Base-by-base conservation (phyloP, 78 protist genomes). In the Dictyostelium citrinum region DNA sequence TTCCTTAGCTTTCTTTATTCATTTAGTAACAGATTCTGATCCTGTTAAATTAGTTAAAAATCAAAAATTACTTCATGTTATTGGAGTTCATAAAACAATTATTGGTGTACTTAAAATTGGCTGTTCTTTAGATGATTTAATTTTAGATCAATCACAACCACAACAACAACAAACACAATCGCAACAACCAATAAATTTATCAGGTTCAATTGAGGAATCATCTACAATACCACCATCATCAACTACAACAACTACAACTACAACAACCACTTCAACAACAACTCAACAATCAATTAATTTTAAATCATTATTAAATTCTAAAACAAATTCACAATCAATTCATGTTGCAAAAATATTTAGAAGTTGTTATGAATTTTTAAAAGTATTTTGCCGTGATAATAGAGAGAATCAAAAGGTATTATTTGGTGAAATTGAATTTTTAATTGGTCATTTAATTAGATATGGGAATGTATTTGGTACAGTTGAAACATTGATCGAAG, bases 401-500 rank as follows among this genome's bases (percentile, higher is more conserved):
- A 17, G 46, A 67, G 74, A 58, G 22, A 88, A 78, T 68, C 93
- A 88, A 78, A 35, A 29, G 8, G 35, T 79, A 72, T 58, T 88
- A 37, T 88, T 74, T 78, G 71, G 71, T 17, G 82, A 78, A 9
- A 88, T 88, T n/a, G 93, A 88, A 49, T 88, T 88, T 46, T 33
- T 88, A 16, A 78, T 88, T 45, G 93, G 93, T 35, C 93, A 88
- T 67, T 35, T 88, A 17, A 88, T 88, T 78, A 83, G 93, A 14
- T 88, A 88, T 49, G 93, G 93, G 24, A 88, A 88, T 35, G 83
- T 88, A 8, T 88, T 88, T 78, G 93, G 93, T 35, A 88, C 84
- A 3, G 82, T 88, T 12, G 93, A 88, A 29, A 88, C 93, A n/a
- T 39, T 88, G 16, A 88, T 88, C 37, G 85, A 88, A 31, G 37